Base-by-base conservation (phyloP, 768 basidiomycete species). In the Butyriboletus loyo region DNA sequence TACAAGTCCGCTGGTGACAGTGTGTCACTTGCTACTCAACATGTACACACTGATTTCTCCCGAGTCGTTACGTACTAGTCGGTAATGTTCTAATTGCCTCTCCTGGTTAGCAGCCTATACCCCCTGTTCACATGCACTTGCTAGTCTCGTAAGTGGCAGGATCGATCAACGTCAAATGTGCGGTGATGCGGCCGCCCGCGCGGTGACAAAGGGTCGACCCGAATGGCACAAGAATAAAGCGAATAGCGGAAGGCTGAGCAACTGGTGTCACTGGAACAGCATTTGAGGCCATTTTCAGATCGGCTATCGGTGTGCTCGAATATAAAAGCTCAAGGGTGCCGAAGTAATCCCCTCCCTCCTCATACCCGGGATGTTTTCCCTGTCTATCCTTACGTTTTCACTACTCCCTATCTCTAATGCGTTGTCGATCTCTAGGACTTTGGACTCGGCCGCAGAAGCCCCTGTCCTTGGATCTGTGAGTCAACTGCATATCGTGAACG, bases 401-500 rank as follows among this genome's bases (percentile, higher is more conserved):
- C 38, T 67, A 6, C 11, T 63, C 21, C 21, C 31, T 13, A 6
- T 42, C 0, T 53, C 55, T 28, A 35, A 41, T 34, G 56, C 58
- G 11, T 30, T 52, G 25, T 50, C 42, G 21, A 6, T 52, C 11
- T 28, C 41, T 2, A 25, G 14, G 0, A 9, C 2, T 32, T 41
- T 43, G 40, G 36, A 38, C 38, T 54, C 58, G 17, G 6, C 5
- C 24, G 15, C 45, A 31, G 30, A 14, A 28, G 27, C n/a, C n/a
- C n/a, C n/a, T 7, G 45, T 34, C 5, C 17, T 70, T 17, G 66
- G 67, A 30, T 56, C 69, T 30, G 54, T 52, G 17, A 41, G 36
- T 14, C 53, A 66, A 31, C 51, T 76, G n/a, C 49, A 57, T 38
- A 65, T 81, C 32, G 65, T 60, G 5, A 80, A 80, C 55, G 54